Evolutionary conservation across 2,329 filamentous ascomycete genomes (phyloP), one percentile per base, ranked within the genome.

Genomic region (Colletotrichum noveboracense): DNA sequence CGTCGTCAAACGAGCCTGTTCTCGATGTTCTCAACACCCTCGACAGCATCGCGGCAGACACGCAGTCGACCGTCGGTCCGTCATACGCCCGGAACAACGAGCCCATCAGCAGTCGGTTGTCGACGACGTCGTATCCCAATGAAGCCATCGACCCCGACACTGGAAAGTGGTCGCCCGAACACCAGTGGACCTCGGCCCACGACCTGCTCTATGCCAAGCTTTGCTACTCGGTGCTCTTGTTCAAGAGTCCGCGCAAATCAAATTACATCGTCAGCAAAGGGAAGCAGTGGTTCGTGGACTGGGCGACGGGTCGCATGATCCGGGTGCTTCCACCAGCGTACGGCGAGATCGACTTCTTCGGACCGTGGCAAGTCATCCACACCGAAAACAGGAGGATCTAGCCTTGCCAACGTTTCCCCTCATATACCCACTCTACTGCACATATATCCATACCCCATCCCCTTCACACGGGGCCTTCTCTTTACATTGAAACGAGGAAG

Each of bases 141-240:
- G 83, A 85, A 34, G 85, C 84, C 26, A 82, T 89, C 71, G 86
- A 89, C 75, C 85, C 86, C 8, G 84, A 85, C 56, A 88, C 88
- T 14, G 90, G 85, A 52, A 92, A 92, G 80, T 92, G 90, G 90
- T 83, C 86, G 64, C 90, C 90, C 3, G 84, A 87, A 74, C 89
- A 91, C 78, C 83, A 85, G 67, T 91, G 90, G 90, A 89, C 89
- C 7, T 83, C 84, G 60, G 87, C 87, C 38, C 90, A 92, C 81
- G 90, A 92, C 78, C 86, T 91, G 82, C 83, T 91, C 32, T 92
- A 92, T 75, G 90, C 90, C 67, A 91, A 90, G 81, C 85, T 91
- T 12, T 92, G 90, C 82, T 91, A 91, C 81, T 88, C 88, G n/a
- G 89, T 91, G 66, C 83, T 92, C 12, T 85, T 91, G 28, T 90